Conservation (phyloP, 192 early-diverging fungal genomes). For the Chytriomyces sp. region DNA sequence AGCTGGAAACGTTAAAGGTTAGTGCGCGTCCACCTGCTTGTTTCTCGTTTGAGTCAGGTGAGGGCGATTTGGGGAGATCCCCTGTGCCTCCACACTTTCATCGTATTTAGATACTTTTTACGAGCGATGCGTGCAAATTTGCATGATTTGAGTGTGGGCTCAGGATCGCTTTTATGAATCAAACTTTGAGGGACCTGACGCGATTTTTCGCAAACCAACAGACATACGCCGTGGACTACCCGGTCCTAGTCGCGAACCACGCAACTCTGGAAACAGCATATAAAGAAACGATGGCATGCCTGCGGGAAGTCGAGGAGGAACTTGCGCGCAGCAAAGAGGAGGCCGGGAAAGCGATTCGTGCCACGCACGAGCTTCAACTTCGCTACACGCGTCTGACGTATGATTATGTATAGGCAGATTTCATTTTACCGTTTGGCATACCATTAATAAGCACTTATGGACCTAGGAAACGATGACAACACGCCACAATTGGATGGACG, state of each 20-base stretch:
- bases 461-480: constrained; percentile 2
- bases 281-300: background rate
- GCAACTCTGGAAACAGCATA: constrained; percentile 24
- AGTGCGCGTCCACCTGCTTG: background rate
- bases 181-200: background rate
- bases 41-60: no score
- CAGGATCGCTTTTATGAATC: no score
- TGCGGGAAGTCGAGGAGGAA: constrained; percentile 20
- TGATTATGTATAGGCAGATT: constrained; percentile 17
- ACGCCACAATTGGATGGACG: constrained; percentile 27
- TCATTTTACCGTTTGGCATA: background rate
- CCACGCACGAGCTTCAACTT: constrained; percentile 28
- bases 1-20: constrained; percentile 47
- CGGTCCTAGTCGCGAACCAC: constrained; percentile 11
- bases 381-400: constrained; percentile 33
- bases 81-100: no score
- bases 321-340: constrained; percentile 2
- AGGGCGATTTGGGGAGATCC: no score
- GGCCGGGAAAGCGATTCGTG: constrained; percentile 20
- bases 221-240: constrained; percentile 23
- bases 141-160: no score
- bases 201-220: background rate
- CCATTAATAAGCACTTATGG: background rate
- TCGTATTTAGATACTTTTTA: no score
- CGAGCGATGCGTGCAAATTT: no score